Conservation (phyloP, 768 basidiomycete genomes). For the Suillus subaureus region DNA sequence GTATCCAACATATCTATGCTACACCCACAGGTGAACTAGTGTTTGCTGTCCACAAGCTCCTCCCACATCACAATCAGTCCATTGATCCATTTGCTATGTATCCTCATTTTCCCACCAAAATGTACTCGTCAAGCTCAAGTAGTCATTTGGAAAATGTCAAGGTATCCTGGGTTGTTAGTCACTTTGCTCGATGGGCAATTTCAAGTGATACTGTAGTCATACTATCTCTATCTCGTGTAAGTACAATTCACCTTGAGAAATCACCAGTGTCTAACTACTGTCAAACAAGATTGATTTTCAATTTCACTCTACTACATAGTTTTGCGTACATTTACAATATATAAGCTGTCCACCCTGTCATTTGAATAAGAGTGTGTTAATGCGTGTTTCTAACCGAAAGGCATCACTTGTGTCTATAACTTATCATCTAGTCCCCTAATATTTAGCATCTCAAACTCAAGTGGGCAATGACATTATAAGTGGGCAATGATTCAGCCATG, state of each 20-base stretch:
- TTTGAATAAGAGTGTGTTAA: too few species aligned
- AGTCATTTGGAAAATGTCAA: background rate
- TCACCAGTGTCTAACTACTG: background rate
- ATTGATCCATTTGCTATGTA: slow-evolving; percentile 3
- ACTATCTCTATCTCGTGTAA: slow-evolving; percentile 2
- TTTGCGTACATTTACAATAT: too few species aligned
- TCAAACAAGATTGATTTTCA: background rate
- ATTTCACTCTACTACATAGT: too few species aligned
- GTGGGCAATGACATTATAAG: too few species aligned
- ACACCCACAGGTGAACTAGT: background rate
- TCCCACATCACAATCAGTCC: background rate
- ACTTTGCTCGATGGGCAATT: background rate
- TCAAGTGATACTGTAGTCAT: slow-evolving; percentile 1
- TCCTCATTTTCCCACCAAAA: background rate
- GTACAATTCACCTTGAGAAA: background rate
- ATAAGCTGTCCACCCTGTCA: too few species aligned
- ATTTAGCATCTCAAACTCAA: too few species aligned
- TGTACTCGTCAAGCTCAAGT: background rate
- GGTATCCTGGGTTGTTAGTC: slow-evolving; percentile 1
- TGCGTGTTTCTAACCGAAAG: too few species aligned
- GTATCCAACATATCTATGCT: slow-evolving; percentile 9
- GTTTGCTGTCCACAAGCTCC: slow-evolving; percentile 2
- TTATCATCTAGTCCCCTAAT: too few species aligned
- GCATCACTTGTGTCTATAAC: too few species aligned
- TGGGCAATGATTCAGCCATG: too few species aligned